Evolutionary conservation across 2,329 filamentous ascomycete species (phyloP).

Genomic region (Fusarium scirpi): DNA sequence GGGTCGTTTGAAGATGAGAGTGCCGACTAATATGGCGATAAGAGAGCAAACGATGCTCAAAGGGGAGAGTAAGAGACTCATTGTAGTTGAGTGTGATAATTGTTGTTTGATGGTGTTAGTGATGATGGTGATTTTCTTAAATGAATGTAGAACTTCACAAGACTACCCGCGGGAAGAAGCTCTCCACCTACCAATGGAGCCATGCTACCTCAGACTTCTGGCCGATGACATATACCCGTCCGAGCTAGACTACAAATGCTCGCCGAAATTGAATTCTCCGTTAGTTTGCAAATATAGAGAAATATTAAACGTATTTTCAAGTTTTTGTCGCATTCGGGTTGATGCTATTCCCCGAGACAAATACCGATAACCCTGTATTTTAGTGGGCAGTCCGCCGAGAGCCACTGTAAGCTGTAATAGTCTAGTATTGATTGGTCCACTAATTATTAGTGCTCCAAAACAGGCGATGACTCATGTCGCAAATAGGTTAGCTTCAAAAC

Average conservation of each 20-base stretch:
- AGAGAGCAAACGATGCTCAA: background rate
- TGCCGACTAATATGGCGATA: background rate
- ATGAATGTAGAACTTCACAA: too few species aligned
- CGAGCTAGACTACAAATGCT: background rate
- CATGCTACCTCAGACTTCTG: background rate
- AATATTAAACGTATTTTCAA: background rate
- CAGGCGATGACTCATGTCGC: background rate
- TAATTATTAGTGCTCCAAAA: background rate
- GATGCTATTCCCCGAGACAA: background rate
- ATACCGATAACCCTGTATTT: background rate
- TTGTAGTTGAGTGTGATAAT: background rate
- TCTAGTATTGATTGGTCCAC: rapidly evolving
- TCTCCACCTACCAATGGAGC: too few species aligned
- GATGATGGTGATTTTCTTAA: background rate
- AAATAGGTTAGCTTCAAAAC: background rate
- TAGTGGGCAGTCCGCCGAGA: background rate
- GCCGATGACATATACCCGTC: background rate
- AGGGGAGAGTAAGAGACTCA: background rate
- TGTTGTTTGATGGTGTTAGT: background rate
- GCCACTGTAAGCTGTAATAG: background rate
- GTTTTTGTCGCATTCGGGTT: background rate
- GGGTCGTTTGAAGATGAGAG: background rate
- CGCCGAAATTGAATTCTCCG: background rate
- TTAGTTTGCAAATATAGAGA: background rate
- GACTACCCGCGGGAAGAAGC: too few species aligned